Base-by-base conservation (phyloP, 495 filamentous ascomycete species). In the Aspergillus indologenus region DNA sequence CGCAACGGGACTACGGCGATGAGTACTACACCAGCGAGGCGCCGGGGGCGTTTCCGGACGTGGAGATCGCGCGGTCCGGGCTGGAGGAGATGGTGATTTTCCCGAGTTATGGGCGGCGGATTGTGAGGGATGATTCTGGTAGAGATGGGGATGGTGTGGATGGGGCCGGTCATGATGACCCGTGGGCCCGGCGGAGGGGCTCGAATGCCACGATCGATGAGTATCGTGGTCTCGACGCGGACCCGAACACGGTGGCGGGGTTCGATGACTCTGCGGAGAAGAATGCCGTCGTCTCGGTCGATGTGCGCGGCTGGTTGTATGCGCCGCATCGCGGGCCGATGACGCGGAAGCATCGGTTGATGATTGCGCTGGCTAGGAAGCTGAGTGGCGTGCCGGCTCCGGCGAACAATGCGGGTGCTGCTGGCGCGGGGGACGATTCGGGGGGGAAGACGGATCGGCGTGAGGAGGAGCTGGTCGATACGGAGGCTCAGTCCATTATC, bases 271-370 rank as follows among this genome's bases (percentile, higher is more conserved):
- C 83, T 26, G 86, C 91, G 67, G 85, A 90, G 45, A 87, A 90
- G 56, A 87, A 88, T 66, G 89, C 91, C 14, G 75, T 96, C 17
- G 90, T 96, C 3, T 91, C 72, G 18, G 91, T 97, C 3, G 93
- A 99, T 71, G 89, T 98, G 17, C 83, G 92, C 54, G 94, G 94
- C 20, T 99, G 95, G 94, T 81, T 97, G 47, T 96, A 93, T 66
- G 80, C 85, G 57, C 94, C 94, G 18, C 88, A 90, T 62, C 82
- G 80, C 65, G 91, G 91, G 0, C 91, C 89, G n/a, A 86, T 96
- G 85, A 91, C 83, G 40, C 79, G 92, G 50, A 90, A 92, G 71
- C 92, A 96, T 61, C 84, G 94, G 22, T 74, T 97, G 59, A 75
- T 96, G 64, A 81, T 98, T 56, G 90, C 91, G 3, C 73, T 96